These are phyloP conservation scores for Mycena venus DNA, from an alignment of 768 basidiomycete genomes.

Conservation along the genomic window DNA sequence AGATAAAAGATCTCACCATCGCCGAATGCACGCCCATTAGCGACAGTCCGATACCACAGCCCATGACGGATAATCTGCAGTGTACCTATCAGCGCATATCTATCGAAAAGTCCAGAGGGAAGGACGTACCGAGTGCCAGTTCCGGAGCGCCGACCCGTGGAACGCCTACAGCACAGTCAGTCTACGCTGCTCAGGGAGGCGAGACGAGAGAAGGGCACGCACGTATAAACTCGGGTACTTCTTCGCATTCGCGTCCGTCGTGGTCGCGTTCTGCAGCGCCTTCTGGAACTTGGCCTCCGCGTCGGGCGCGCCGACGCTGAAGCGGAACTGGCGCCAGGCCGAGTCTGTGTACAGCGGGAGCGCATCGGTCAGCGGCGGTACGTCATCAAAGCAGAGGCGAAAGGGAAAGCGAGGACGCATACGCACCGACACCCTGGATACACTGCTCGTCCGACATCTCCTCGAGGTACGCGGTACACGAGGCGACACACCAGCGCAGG, in stretches of 20 bases:
- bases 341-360: no score
- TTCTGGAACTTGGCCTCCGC: constrained; percentile 75
- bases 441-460: constrained; percentile 69
- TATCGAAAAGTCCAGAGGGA: neutral
- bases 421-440: constrained; percentile 65
- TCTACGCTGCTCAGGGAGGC: neutral
- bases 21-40: constrained; percentile 73
- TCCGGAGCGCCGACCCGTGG: constrained; percentile 73
- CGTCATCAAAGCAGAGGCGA: neutral
- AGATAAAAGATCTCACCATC: constrained; percentile 56
- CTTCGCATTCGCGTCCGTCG: constrained; percentile 53
- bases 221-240: constrained; percentile 64
- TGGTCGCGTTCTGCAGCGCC: constrained; percentile 58
- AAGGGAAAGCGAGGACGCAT: neutral
- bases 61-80: constrained; percentile 80
- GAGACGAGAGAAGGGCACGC: constrained; percentile 20
- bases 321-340: constrained; percentile 73
- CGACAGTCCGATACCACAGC: constrained; percentile 69
- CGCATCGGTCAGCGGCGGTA: no score
- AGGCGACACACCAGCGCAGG: constrained; percentile 78
- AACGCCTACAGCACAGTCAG: constrained; percentile 61
- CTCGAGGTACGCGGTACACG: constrained; percentile 79
- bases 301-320: constrained; percentile 79
- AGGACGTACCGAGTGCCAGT: constrained; percentile 76
- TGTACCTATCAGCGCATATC: neutral